Evolutionary conservation across 129 eudicot genomes (phyloP).

Genomic region (Flaveria trinervia): DNA sequence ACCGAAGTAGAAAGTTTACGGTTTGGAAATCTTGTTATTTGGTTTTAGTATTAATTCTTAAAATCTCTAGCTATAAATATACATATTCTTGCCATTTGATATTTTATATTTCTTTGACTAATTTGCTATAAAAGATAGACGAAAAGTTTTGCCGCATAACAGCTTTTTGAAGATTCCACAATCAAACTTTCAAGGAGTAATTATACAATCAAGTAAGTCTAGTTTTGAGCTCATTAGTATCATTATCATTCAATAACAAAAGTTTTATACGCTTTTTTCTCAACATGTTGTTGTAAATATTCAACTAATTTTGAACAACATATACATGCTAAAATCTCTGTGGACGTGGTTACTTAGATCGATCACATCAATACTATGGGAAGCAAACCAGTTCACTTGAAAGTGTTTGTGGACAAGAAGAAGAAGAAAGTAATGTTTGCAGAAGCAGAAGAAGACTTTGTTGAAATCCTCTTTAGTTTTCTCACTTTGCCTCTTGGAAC

Average conservation of each 20-base stretch:
- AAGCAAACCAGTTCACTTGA: slow-evolving; percentile 26
- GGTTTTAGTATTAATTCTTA: slow-evolving; percentile 36
- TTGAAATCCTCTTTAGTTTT: slow-evolving; percentile 42
- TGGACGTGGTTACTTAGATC: not conserved
- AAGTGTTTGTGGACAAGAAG: slow-evolving; percentile 29
- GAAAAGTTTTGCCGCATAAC: slow-evolving; percentile 9
- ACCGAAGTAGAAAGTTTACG: slow-evolving; percentile 22
- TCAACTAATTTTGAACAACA: not conserved
- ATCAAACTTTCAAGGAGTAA: slow-evolving; percentile 20
- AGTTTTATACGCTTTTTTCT: not conserved
- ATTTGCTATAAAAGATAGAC: slow-evolving; percentile 3
- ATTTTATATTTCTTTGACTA: not conserved
- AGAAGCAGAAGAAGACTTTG: slow-evolving; percentile 35
- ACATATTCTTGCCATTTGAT: slow-evolving; percentile 7
- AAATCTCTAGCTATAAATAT: slow-evolving; percentile 8
- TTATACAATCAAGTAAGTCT: not conserved
- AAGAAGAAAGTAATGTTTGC: slow-evolving; percentile 43
- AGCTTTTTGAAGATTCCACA: slow-evolving; percentile 25
- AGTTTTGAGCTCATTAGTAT: not conserved
- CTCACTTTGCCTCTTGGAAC: slow-evolving; percentile 46
- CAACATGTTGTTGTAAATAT: not conserved
- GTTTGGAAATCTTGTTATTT: slow-evolving; percentile 25
- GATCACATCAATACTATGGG: slow-evolving; percentile 29
- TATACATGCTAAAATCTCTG: not conserved
- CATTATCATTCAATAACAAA: not conserved